Evolutionary conservation across 441 rosid species (phyloP), one percentile per base, ranked within the genome.

Genomic region (Gossypium aridum): DNA sequence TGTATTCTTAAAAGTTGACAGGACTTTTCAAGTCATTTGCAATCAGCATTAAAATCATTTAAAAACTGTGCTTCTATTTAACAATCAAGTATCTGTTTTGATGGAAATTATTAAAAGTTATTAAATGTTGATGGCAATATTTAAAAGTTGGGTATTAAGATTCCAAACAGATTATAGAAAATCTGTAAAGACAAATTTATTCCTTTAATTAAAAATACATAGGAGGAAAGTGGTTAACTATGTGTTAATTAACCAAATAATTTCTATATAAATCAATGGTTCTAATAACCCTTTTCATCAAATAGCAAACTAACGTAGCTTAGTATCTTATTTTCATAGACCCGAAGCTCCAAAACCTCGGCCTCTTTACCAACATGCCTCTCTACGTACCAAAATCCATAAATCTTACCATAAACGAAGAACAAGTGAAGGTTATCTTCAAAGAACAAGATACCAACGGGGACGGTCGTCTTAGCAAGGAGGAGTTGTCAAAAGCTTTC

Each of bases 391-490:
- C 73, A n/a, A 70, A 70, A 55, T 51, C 73, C 62, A 14, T 54
- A 8, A 55, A 26, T 19, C 7, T 53, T 0, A 3, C 47, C 47
- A 3, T 72, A 7, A 72, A 20, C 2, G 75, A 57, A 59, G 75
- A 2, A 20, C 75, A 72, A 39, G 23, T 72, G 66, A 56, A 60
- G 37, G 14, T 3, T 6, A 7, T 64, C 14, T 65, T 74, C n/a
- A 53, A 54, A 39, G 61, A 59, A n/a, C 71, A 74, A 6, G 77
- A 74, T 63, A 43, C 56, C 55, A 22, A 74, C 23, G 63, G 71
- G 45, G 77, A 74, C 19, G 55, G 64, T 14, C 65, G 34, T n/a
- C 56, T 59, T 8, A 72, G 22, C 67, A 72, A 22, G 22, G 75
- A 39, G 8, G 75, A 59, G 75, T 23, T 72, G 55, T 28, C 3